Base-by-base conservation (phyloP, 345 rosid species). In the Populus simonii region DNA sequence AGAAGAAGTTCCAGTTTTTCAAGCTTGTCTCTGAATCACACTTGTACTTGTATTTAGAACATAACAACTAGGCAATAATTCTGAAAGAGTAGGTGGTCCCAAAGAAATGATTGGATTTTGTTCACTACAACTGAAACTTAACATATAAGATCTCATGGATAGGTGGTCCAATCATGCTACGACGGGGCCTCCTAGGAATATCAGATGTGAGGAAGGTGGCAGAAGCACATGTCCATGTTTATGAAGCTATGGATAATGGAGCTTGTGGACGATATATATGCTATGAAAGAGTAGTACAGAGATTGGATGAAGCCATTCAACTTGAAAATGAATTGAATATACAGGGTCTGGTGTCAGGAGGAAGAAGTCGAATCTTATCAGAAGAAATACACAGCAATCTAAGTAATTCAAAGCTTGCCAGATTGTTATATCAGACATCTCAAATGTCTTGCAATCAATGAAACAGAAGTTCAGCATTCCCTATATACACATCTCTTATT, bases 161-260 rank as follows among this genome's bases (percentile, higher is more conserved):
- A 86, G 86, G 86, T 67, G 80, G 83, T 8, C 59, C 66, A 15
- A 23, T 27, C 10, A 86, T 86, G 88, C 79, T 83, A 25, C 82
- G 33, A 45, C 72, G n/a, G 55, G 85, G 86, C 23, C 8, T 65
- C 7, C 80, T 86, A 8, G 88, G 85, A 67, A 45, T 74, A 20
- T 55, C 73, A 22, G 79, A 84, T 35, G 81, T 84, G 36, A 71
- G 73, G 69, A 81, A 75, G 65, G 89, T 81, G 41, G 86, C 86
- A 5, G 76, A 83, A 73, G 85, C 88, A 47, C 89, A 86, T n/a
- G 70, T 82, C 20, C 80, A 20, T 23, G 72, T 82, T 12, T 82
- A 80, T 20, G 82, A 82, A 80, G 83, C 83, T 67, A 82, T 84
- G 85, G 76, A 86, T 66, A 31, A 59, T 57, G 89, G 87, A 51